phyloP scores from a whole-genome alignment of 1,284 basidiomycete species.

The Meira miltonrushii region DNA sequence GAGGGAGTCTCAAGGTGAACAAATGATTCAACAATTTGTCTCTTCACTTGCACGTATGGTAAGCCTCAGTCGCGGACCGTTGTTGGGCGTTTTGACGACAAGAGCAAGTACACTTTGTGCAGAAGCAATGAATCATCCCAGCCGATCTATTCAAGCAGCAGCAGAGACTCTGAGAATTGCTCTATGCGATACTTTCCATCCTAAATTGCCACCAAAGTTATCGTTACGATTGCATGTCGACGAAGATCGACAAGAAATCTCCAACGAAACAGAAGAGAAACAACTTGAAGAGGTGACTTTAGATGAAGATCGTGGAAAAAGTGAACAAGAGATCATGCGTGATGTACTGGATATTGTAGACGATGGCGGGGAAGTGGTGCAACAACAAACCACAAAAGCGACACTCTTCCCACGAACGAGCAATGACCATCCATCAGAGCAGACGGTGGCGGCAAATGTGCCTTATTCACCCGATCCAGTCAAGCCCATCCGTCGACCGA shows the following conservation, averaged over 20 bases:
- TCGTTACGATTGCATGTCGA: not conserved
- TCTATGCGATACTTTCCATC: not conserved
- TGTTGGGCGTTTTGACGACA: slow-evolving; percentile 2
- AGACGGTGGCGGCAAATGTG: not conserved
- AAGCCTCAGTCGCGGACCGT: not conserved
- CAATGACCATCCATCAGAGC: not conserved
- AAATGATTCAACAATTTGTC: too few species aligned
- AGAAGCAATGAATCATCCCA: not conserved
- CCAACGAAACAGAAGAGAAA: not conserved
- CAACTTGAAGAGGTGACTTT: not conserved
- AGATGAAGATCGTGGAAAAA: slow-evolving; percentile 4
- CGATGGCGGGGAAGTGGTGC: not conserved
- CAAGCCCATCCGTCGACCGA: not conserved
- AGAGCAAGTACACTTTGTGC: not conserved
- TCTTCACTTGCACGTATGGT: slow-evolving; percentile 3
- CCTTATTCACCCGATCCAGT: slow-evolving; percentile 7
- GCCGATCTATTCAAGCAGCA: not conserved
- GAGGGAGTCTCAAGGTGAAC: too few species aligned
- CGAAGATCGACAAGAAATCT: not conserved
- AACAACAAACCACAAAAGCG: not conserved
- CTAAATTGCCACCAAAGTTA: slow-evolving; percentile 2
- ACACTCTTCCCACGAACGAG: not conserved
- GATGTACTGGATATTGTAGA: not conserved
- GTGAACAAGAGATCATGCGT: not conserved
- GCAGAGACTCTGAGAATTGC: not conserved